Evolutionary conservation across 129 eudicot genomes (phyloP).

Genomic region (Escallonia rubra): DNA sequence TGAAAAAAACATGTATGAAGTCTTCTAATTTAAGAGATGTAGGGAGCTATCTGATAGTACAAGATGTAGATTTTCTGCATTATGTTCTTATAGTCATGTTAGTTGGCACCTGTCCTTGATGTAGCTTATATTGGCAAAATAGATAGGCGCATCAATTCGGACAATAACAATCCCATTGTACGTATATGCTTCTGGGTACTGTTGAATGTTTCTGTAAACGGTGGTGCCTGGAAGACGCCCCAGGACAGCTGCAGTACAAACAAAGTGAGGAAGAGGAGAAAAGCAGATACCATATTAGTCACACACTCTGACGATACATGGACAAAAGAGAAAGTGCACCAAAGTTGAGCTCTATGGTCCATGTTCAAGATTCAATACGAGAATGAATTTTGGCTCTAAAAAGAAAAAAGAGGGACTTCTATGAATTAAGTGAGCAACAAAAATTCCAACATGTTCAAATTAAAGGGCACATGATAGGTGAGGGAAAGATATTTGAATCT

Average conservation of each 20-base stretch:
- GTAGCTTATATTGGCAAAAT: constrained; percentile 95
- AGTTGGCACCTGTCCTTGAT: constrained; percentile 82
- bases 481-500: no score
- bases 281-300: not conserved
- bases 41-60: not conserved
- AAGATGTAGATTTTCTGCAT: not conserved
- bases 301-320: no score
- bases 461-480: no score
- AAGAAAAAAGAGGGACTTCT: no score
- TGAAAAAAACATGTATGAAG: constrained; percentile 16
- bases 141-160: constrained; percentile 94
- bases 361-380: no score
- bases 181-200: constrained; percentile 92
- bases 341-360: no score
- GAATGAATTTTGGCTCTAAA: no score
- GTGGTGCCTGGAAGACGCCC: constrained; percentile 99
- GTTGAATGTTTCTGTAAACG: constrained; percentile 77
- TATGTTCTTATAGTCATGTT: constrained; percentile 1
- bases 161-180: constrained; percentile 94
- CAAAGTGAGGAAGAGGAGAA: not conserved
- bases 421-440: no score
- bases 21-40: not conserved
- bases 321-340: no score
- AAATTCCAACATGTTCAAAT: no score
- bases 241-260: constrained; percentile 65